A percentile compares a stretch with the other conserved stretches of the same genome.
These are phyloP conservation scores for Irpex sp. DNA, from an alignment of 1,284 basidiomycete species.

Conservation along the genomic window DNA sequence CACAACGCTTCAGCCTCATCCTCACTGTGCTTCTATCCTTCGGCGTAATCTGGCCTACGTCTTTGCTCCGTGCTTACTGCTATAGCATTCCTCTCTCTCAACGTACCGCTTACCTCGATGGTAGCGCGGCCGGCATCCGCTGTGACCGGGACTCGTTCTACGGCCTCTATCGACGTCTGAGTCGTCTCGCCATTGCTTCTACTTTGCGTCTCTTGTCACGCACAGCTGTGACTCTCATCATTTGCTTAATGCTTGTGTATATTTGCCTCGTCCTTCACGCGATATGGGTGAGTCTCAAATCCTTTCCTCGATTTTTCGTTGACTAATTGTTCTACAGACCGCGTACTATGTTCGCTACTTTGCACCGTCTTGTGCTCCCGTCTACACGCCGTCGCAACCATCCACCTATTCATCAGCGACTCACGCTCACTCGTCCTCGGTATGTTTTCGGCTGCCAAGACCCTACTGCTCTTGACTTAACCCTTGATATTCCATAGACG, in stretches of 20 bases:
- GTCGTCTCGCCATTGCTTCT: not conserved
- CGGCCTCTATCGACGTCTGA: not conserved
- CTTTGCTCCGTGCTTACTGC: not conserved
- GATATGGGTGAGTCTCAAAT: not conserved
- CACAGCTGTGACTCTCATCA: not conserved
- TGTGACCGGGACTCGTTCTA: not conserved
- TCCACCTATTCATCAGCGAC: too few species aligned
- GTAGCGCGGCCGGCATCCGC: not conserved
- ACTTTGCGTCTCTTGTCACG: not conserved
- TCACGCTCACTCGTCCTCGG: too few species aligned
- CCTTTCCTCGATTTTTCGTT: too few species aligned
- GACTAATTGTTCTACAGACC: too few species aligned
- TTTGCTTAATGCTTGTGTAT: not conserved
- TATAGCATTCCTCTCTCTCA: not conserved
- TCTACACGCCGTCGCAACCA: too few species aligned
- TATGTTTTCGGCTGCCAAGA: too few species aligned
- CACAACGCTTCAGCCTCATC: not conserved
- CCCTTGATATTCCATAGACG: too few species aligned
- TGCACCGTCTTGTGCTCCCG: too few species aligned
- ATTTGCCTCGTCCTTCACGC: not conserved
- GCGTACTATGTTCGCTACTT: too few species aligned
- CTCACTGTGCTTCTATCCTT: not conserved
- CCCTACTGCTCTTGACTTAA: too few species aligned
- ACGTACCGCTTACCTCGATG: not conserved
- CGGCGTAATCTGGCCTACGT: not conserved